Base-by-base conservation (phyloP, 2,329 filamentous ascomycete genomes). In the Xylaria sp. region DNA sequence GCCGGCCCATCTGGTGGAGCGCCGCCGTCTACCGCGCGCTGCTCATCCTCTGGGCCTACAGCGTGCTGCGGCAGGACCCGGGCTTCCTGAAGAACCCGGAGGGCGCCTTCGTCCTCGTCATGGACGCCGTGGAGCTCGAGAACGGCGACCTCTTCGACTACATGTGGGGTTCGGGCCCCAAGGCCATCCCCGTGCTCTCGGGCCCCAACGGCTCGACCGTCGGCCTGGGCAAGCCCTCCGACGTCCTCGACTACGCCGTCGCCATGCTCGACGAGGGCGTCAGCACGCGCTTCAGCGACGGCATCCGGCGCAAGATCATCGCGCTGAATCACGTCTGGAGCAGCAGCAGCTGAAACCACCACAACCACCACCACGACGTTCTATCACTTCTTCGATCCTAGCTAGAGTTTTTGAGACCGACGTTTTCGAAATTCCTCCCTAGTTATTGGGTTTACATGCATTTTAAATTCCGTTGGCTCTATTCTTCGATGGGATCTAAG, bases 1-100 rank as follows among this genome's bases (percentile, higher is more conserved):
- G 86, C 2, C 85, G 89, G 25, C 90, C 90, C 5, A 86, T 84
- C 42, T 93, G 90, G 90, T 92, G 90, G 90, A 81, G 88, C n/a
- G 86, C 84, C 1, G 90, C 89, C 2, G 80, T 92, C 45, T 92
- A 92, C 75, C 87, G 90, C n/a, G 89, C 85, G 1, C 84, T 84
- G 3, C 79, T 91, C 63, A 84, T 89, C 45, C 79, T 90, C 2
- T 91, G 88, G 89, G 82, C 85, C 2, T 87, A 90, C 71, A 86
- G 87, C 71, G 77, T 90, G 62, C 81, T 80, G 5, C 82, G 83
- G 64, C 81, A 85, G 65, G 84, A 88, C 65, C 74, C 69, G 29
- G 76, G 71, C 69, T 79, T 81, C 69, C 77, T 79, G 66, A 74
- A 74, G 61, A 64, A 66, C n/a, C 69, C 68, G 10, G 63, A 70